Percentiles rank a stretch among this genome's conserved stretches.
These are phyloP conservation scores for Tolypocladium amazonense DNA, from an alignment of 2,329 filamentous ascomycete genomes.

Conservation along the genomic window DNA sequence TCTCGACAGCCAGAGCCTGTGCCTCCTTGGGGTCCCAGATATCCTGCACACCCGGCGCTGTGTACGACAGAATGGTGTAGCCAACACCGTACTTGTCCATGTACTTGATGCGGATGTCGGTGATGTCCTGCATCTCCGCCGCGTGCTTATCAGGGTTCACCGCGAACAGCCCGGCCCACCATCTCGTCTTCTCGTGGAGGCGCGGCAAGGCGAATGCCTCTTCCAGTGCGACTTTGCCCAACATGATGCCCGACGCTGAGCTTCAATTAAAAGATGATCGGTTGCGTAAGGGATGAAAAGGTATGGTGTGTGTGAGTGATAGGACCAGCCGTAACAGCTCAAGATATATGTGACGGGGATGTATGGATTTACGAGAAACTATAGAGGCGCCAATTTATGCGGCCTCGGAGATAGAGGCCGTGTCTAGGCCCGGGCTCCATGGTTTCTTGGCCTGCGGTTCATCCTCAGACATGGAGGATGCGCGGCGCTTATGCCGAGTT, in stretches of 20 bases:
- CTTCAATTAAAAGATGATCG: neutral
- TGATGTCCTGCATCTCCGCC: constrained; percentile 37
- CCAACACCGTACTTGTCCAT: constrained; percentile 36
- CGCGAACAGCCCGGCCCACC: constrained; percentile 52
- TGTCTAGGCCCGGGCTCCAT: neutral
- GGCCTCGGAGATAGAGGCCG: neutral
- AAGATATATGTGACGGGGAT: neutral
- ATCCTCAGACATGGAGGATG: neutral
- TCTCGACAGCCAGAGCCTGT: constrained; percentile 27
- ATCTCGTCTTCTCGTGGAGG: constrained; percentile 45
- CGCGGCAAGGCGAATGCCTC: constrained; percentile 52
- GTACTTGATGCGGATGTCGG: constrained; percentile 27
- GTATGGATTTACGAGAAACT: neutral
- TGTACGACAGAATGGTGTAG: constrained; percentile 37
- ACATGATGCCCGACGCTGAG: constrained; percentile 26
- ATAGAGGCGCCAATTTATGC: neutral
- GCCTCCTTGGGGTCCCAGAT: constrained; percentile 30
- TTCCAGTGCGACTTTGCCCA: constrained; percentile 51
- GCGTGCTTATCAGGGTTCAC: constrained; percentile 48
- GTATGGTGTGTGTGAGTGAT: neutral
- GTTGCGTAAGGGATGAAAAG: neutral
- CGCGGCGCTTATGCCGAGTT: neutral
- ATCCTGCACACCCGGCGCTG: constrained; percentile 36
- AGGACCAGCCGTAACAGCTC: neutral
- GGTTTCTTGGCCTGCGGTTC: neutral